Evolutionary conservation across 805 yeast genomes (phyloP), one percentile per base, ranked within the genome.

Genomic region (Candida dajiaensis): DNA sequence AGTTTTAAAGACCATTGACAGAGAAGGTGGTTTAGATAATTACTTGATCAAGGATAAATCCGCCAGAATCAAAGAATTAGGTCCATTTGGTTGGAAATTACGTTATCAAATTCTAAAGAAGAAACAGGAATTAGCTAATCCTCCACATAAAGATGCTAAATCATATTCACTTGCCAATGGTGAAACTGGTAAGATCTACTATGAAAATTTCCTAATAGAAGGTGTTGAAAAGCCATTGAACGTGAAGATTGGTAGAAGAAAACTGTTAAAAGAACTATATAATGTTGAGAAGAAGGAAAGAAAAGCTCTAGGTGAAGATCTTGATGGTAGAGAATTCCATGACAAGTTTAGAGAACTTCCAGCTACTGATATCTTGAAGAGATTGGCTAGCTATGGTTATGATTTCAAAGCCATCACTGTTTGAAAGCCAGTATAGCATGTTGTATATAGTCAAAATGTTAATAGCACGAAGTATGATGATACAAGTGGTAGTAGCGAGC

Each of bases 21-120:
- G 81, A 57, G 98, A 92, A 65, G 99, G 99, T 51, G 99, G 99
- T 6, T 72, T 94, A 47, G 99, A 94, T 62, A 82, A 82, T 53
- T 94, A 94, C 63, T 66, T 94, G 50, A 75, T 81, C 38, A 94
- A 94, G 67, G 95, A 89, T 49, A 88, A 85, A 55, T 73, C 95
- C 6, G 95, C 95, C 3, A 77, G 99, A 69, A 73, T 88, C 53
- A 94, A 94, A 70, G 96, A 94, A 63, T 70, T 94, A 60, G 99
- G 99, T 0, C 84, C 90, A 45, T 73, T 78, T 47, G 99, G 98
- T 29, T 94, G 98, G 98, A 78, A 78, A 57, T 72, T 94, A 55
- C 83, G 92, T 60, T 90, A 84, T 64, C 77, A 80, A 47, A 81
- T 94, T 15, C 64, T 92, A 59, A 67, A 66, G 57, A 64, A 65